Evolutionary conservation across 768 basidiomycete genomes (phyloP), one percentile per base, ranked within the genome.

Genomic region (Tricholoma sp.): DNA sequence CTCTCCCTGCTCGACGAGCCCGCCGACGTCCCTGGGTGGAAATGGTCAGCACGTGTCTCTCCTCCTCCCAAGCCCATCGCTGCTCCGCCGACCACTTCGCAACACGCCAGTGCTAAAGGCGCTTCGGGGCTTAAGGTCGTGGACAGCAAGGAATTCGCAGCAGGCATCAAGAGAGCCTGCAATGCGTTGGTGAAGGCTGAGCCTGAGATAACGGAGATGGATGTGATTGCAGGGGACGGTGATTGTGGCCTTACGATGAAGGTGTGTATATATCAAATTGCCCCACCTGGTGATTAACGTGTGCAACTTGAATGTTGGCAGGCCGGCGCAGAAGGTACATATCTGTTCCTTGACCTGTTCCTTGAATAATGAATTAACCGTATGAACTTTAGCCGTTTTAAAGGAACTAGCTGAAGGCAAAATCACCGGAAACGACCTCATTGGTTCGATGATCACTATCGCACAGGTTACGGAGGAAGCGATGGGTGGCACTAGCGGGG

Each of bases 401-500:
- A 72, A 78, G 49, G 79, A 78, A 56, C 75, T 93, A 15, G 63
- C 76, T 4, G 70, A 78, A 24, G 83, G 83, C 2, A 73, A 66
- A 31, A 78, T 95, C 50, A 73, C 72, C 9, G 89, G 89, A 6
- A 67, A 74, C 10, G 82, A 94, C 61, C 76, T 92, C 49, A 76
- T 89, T 36, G 76, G 74, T 24, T 80, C 85, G 52, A 74, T 91
- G 57, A 80, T 89, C 44, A 74, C 76, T 2, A 82, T 95, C 57
- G 82, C 94, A 2, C 78, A 83, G 60, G 82, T 87, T 8, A 86
- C 88, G 2, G 91, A 94, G 68, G 86, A 90, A 61, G 75, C 77
- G 15, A 96, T 96, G 94, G 94, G 90, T 11, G 94, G 94, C 33
- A 95, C 94, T 6, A 90, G 88, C 60, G 94, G 94, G 3, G 92